Percentiles rank a stretch among this genome's conserved stretches.
phyloP scores from a whole-genome alignment of 176 grass and related monocot genomes.

The Alloteropsis semialata region DNA sequence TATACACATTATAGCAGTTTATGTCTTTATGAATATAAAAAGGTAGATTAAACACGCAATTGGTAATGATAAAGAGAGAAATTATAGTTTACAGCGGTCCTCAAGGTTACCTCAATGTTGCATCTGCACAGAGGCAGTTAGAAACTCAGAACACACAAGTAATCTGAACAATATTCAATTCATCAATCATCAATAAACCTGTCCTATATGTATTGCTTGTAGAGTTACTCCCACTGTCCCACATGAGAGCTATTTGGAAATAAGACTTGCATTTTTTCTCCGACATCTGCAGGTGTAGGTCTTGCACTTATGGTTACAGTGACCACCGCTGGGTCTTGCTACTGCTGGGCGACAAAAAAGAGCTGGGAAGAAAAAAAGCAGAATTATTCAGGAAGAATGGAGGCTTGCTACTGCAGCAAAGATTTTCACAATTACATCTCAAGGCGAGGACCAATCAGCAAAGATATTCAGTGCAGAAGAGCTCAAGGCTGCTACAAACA shows the following conservation, averaged over 20 bases:
- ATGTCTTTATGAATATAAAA: background rate
- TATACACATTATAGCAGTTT: background rate
- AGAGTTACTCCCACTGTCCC: background rate
- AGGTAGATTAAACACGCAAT: background rate
- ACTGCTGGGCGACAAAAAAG: conserved; percentile 24
- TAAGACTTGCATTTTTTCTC: background rate
- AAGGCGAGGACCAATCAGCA: background rate
- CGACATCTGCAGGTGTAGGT: conserved; percentile 15
- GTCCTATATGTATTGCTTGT: background rate
- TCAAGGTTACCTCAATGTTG: background rate
- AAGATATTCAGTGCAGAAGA: conserved; percentile 58
- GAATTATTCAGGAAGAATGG: conserved; percentile 53
- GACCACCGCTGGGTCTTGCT: background rate
- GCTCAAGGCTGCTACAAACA: conserved; percentile 35
- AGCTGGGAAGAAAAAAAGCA: conserved; percentile 3
- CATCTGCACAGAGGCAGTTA: background rate
- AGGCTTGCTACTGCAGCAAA: conserved; percentile 50
- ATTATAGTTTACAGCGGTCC: background rate
- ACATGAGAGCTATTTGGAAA: background rate
- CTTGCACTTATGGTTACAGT: conserved; percentile 23
- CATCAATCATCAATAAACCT: background rate
- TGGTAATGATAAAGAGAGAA: background rate
- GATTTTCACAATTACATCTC: conserved; percentile 27
- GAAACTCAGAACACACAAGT: background rate
- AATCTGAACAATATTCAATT: background rate